Conservation (phyloP, 768 basidiomycete species). For the Saitozyma podzolica region DNA sequence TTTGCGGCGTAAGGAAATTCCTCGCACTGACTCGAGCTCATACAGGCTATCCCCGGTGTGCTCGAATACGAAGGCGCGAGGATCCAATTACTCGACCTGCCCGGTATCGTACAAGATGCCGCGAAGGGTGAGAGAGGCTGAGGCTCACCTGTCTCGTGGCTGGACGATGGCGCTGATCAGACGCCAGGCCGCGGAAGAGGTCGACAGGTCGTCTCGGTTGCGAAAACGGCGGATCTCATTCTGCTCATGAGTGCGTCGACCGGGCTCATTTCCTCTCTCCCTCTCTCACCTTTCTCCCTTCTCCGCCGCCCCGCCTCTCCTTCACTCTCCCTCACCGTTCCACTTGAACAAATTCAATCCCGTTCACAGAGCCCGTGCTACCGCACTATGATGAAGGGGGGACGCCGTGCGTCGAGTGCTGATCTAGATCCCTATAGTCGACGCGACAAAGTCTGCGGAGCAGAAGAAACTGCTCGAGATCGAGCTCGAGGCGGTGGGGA, state of each 20-base stretch:
- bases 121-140: slow-evolving; percentile 40
- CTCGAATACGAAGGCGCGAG: slow-evolving; percentile 91
- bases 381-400: background rate
- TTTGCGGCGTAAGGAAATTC: too few species aligned
- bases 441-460: slow-evolving; percentile 63
- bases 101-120: slow-evolving; percentile 74
- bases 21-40: too few species aligned
- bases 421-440: slow-evolving; percentile 31
- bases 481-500: slow-evolving; percentile 95
- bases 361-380: background rate
- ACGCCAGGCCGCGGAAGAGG: slow-evolving; percentile 77
- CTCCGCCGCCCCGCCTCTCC: too few species aligned
- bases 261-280: too few species aligned
- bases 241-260: slow-evolving; percentile 55
- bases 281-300: too few species aligned
- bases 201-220: slow-evolving; percentile 89
- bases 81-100: slow-evolving; percentile 91
- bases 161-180: background rate
- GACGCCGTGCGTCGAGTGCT: background rate
- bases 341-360: background rate
- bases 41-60: slow-evolving; percentile 86
- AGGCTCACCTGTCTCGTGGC: background rate
- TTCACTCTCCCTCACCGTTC: background rate
- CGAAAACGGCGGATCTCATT: slow-evolving; percentile 90
- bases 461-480: slow-evolving; percentile 83